Evolutionary conservation across 257 asterid species (phyloP).

Genomic region (Phtheirospermum japonicum): DNA sequence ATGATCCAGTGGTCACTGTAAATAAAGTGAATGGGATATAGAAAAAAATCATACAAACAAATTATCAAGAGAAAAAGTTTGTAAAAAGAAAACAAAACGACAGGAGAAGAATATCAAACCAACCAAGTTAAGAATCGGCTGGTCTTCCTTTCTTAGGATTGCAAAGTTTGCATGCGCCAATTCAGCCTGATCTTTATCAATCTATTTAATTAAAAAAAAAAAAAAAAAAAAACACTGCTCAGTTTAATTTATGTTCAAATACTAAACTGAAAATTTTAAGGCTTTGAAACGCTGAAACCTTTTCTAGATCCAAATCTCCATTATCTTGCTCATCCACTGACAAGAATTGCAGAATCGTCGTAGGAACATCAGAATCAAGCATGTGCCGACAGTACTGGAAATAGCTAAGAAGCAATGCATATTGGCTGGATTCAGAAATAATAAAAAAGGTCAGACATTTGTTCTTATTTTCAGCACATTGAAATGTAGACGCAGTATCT

Average conservation of each 20-base stretch:
- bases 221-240: too few species aligned
- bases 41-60: slow-evolving; percentile 14
- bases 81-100: slow-evolving; percentile 3
- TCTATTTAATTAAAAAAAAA: slow-evolving; percentile 49
- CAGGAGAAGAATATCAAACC: slow-evolving; percentile 15
- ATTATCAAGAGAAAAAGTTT: background rate
- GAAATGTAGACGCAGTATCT: slow-evolving; percentile 8
- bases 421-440: slow-evolving; percentile 66
- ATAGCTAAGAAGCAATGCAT: slow-evolving; percentile 90
- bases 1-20: slow-evolving; percentile 6
- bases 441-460: slow-evolving; percentile 28
- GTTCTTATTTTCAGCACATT: slow-evolving; percentile 23
- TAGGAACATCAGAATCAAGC: slow-evolving; percentile 84
- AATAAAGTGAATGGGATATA: slow-evolving; percentile 8
- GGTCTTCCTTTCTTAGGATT: slow-evolving; percentile 79
- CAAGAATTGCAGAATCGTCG: slow-evolving; percentile 66
- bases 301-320: slow-evolving; percentile 72
- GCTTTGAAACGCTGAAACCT: slow-evolving; percentile 49
- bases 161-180: slow-evolving; percentile 70
- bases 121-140: slow-evolving; percentile 79
- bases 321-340: slow-evolving; percentile 71
- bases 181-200: slow-evolving; percentile 87
- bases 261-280: slow-evolving; percentile 13
- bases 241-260: slow-evolving; percentile 17
- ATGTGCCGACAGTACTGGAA: slow-evolving; percentile 91